Percentiles rank a stretch among this genome's conserved stretches.
These are phyloP conservation scores for Tephrocybe sp. DNA, from an alignment of 768 basidiomycete species.

Conservation along the genomic window DNA sequence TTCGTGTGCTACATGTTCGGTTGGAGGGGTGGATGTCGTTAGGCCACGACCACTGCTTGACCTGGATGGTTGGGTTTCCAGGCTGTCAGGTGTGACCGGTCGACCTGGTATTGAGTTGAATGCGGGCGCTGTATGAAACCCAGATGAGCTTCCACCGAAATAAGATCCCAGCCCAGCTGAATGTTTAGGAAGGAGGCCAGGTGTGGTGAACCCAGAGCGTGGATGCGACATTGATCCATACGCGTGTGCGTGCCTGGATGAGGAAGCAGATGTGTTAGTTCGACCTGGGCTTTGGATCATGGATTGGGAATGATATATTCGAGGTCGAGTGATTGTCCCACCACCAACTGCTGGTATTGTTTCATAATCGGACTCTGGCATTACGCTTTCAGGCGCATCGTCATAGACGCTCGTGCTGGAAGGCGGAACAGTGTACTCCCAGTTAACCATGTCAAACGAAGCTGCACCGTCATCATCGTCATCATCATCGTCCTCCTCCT, in stretches of 20 bases:
- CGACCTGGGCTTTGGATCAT: slow-evolving; percentile 48
- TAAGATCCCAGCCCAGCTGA: slow-evolving; percentile 23
- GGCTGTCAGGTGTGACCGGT: slow-evolving; percentile 48
- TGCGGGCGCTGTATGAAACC: slow-evolving; percentile 16
- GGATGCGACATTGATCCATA: slow-evolving; percentile 13
- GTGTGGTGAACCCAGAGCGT: slow-evolving; percentile 24
- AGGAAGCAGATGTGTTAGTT: slow-evolving; percentile 17
- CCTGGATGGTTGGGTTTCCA: slow-evolving; percentile 47
- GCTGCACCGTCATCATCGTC: slow-evolving; percentile 35
- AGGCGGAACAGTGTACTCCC: slow-evolving; percentile 59
- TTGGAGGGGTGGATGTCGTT: slow-evolving; percentile 46
- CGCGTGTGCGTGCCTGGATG: slow-evolving; percentile 18
- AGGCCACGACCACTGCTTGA: slow-evolving; percentile 44
- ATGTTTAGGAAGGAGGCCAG: slow-evolving; percentile 24
- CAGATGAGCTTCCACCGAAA: slow-evolving; percentile 17
- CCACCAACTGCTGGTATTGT: slow-evolving; percentile 91
- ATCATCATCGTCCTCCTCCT: slow-evolving; percentile 37
- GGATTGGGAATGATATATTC: slow-evolving; percentile 84
- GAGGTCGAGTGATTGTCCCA: slow-evolving; percentile 78
- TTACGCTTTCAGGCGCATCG: slow-evolving; percentile 38
- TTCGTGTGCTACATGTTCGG: slow-evolving; percentile 26
- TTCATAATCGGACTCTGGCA: slow-evolving; percentile 60
- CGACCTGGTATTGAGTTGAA: slow-evolving; percentile 26
- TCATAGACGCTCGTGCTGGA: slow-evolving; percentile 41
- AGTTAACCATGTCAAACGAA: slow-evolving; percentile 66